These are phyloP conservation scores for Blastobotrys elegans DNA, from an alignment of 1,139 yeast genomes.

Conservation along the genomic window DNA sequence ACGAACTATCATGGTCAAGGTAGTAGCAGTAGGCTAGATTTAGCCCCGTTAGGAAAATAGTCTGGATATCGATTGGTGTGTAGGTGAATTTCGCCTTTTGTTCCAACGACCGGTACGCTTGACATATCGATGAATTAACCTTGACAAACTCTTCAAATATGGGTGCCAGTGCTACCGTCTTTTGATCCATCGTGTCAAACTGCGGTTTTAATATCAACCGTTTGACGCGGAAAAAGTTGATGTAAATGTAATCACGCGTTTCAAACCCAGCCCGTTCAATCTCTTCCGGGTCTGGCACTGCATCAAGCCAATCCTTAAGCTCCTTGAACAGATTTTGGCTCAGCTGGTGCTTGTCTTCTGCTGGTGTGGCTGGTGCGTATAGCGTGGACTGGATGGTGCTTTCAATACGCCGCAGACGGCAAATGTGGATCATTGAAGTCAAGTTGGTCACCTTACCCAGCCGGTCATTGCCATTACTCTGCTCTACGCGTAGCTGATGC, in stretches of 20 bases:
- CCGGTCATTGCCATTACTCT: neutral
- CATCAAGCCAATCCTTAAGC: slow-evolving; percentile 15
- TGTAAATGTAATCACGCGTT: slow-evolving; percentile 12
- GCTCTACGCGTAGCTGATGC: slow-evolving; percentile 12
- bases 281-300: slow-evolving; percentile 9
- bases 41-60: slow-evolving; percentile 15
- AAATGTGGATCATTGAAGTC: slow-evolving; percentile 15
- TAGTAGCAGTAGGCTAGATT: slow-evolving; percentile 16
- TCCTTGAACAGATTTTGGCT: neutral
- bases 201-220: slow-evolving; percentile 14
- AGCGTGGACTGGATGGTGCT: slow-evolving; percentile 14
- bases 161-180: slow-evolving; percentile 5
- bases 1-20: slow-evolving; percentile 12
- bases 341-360: neutral
- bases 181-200: slow-evolving; percentile 12
- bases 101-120: slow-evolving; percentile 14
- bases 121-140: slow-evolving; percentile 14
- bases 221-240: slow-evolving; percentile 15
- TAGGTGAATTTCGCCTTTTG: slow-evolving; percentile 10
- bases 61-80: slow-evolving; percentile 15
- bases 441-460: neutral
- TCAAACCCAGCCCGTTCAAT: slow-evolving; percentile 3
- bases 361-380: slow-evolving; percentile 5
- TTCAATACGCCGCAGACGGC: slow-evolving; percentile 16
- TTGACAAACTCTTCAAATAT: slow-evolving; percentile 15